Evolutionary conservation across 768 basidiomycete species (phyloP).

Genomic region (Boletus reticuloceps): DNA sequence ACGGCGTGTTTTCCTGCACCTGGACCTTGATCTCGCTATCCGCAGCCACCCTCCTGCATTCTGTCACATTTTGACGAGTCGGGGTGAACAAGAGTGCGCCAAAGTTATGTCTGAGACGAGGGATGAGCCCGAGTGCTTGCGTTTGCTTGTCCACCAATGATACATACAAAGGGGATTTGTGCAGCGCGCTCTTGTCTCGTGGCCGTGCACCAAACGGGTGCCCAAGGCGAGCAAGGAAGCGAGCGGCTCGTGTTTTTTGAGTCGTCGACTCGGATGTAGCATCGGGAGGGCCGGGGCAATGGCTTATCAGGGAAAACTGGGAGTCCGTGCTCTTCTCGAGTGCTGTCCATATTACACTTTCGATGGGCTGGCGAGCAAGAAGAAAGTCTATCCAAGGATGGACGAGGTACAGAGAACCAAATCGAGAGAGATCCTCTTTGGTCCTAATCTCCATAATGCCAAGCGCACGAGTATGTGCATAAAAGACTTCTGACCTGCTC

Average conservation of each 20-base stretch:
- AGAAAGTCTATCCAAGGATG: slow-evolving; percentile 14
- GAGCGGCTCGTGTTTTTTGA: no score
- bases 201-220: background rate
- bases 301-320: background rate
- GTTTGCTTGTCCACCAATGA: background rate
- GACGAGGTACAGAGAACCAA: background rate
- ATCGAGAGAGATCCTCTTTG: slow-evolving; percentile 1
- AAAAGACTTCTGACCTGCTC: background rate
- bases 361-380: slow-evolving; percentile 1
- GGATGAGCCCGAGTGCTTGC: background rate
- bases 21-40: background rate
- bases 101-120: background rate
- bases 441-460: slow-evolving; percentile 8
- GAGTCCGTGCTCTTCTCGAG: background rate
- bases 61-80: background rate
- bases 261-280: background rate
- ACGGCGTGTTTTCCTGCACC: background rate
- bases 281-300: background rate
- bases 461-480: background rate
- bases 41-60: background rate
- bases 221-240: background rate
- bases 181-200: background rate
- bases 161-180: background rate
- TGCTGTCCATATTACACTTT: background rate
- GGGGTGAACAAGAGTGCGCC: background rate